phyloP scores from a whole-genome alignment of 2,329 filamentous ascomycete genomes.

The Dothideomycetes sp. region DNA sequence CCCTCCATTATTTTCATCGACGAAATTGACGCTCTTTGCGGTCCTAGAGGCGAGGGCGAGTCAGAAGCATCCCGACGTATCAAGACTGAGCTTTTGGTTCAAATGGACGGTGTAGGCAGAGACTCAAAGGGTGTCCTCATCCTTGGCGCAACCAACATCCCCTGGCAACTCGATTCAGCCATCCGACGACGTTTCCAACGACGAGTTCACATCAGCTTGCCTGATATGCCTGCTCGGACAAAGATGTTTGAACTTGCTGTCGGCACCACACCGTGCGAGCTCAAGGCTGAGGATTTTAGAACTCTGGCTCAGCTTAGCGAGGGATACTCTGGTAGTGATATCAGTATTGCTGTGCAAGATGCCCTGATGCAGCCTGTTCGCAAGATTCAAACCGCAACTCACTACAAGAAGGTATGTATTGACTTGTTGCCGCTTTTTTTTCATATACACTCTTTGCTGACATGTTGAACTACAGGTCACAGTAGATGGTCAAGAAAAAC shows the following conservation, averaged over 20 bases:
- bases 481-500: conserved; percentile 52
- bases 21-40: conserved; percentile 93
- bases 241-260: conserved; percentile 94
- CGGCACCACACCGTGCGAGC: conserved; percentile 81
- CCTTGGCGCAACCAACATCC: conserved; percentile 93
- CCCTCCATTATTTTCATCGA: conserved; percentile 55
- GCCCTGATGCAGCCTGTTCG: conserved; percentile 95
- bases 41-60: conserved; percentile 86
- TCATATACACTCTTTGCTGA: not conserved
- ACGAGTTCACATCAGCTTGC: conserved; percentile 87
- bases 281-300: conserved; percentile 67
- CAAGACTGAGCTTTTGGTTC: conserved; percentile 95
- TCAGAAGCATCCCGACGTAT: conserved; percentile 94
- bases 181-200: conserved; percentile 94
- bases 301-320: conserved; percentile 73
- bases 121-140: conserved; percentile 91
- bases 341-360: conserved; percentile 88
- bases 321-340: conserved; percentile 93
- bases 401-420: conserved; percentile 74
- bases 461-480: conserved; percentile 44
- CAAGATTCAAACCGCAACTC: conserved; percentile 93
- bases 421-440: not conserved
- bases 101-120: conserved; percentile 98
- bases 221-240: conserved; percentile 75
- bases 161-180: conserved; percentile 94